Percentiles rank a stretch among this genome's conserved stretches.
phyloP scores from a whole-genome alignment of 352 stramenopile species.

The Phytophthora sojae region DNA sequence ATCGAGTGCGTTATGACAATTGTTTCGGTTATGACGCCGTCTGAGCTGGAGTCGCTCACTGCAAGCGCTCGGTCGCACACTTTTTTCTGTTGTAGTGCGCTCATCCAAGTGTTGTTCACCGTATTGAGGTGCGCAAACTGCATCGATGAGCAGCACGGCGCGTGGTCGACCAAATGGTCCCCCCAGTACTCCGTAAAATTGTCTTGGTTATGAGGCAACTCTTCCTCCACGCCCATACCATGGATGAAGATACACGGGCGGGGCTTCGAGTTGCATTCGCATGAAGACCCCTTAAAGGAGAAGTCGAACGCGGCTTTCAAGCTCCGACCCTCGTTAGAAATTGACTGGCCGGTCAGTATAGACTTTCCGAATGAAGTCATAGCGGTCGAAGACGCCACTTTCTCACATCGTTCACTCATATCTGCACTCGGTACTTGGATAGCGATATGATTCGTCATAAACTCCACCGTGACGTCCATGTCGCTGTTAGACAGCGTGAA shows the following conservation, averaged over 20 bases:
- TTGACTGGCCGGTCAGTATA: slow-evolving; percentile 14
- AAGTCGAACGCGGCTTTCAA: slow-evolving; percentile 30
- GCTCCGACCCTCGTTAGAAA: background rate
- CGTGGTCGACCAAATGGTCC: slow-evolving; percentile 15
- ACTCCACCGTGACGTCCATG: slow-evolving; percentile 31
- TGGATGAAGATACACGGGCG: slow-evolving; percentile 34
- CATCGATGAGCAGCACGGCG: slow-evolving; percentile 28
- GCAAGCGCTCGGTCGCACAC: slow-evolving; percentile 25
- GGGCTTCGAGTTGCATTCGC: slow-evolving; percentile 27
- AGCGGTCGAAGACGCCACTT: background rate
- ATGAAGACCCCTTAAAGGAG: slow-evolving; percentile 15
- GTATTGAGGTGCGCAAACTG: slow-evolving; percentile 26
- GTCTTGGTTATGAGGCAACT: slow-evolving; percentile 19
- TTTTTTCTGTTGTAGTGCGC: slow-evolving; percentile 17
- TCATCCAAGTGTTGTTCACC: slow-evolving; percentile 27
- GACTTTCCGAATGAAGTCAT: slow-evolving; percentile 24
- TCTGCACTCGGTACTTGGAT: slow-evolving; percentile 7
- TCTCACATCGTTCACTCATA: background rate
- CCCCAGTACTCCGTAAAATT: slow-evolving; percentile 26
- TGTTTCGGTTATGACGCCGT: slow-evolving; percentile 20
- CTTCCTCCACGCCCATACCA: slow-evolving; percentile 18
- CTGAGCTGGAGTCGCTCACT: slow-evolving; percentile 16
- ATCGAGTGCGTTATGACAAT: slow-evolving; percentile 35
- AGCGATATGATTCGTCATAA: slow-evolving; percentile 16
- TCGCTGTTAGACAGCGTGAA: slow-evolving; percentile 26